phyloP scores from a whole-genome alignment of 768 basidiomycete genomes.

The Candolleomyces aberdarensis region DNA sequence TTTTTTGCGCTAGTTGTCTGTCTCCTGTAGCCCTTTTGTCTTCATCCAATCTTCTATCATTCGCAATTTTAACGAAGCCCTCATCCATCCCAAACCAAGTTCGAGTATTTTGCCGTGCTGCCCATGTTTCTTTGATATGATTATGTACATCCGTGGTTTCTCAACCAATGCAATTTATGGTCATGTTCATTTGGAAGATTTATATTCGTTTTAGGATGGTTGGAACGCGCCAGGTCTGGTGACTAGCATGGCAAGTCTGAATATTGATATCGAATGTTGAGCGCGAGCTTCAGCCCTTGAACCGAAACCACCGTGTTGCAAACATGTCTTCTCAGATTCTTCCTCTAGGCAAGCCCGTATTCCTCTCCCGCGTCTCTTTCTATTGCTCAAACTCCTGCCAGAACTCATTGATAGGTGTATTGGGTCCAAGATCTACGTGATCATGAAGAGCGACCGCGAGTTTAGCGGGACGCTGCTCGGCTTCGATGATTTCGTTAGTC shows the following conservation, averaged over 20 bases:
- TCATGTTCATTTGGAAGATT: too few species aligned
- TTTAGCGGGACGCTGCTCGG: conserved; percentile 93
- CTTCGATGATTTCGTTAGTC: conserved; percentile 99
- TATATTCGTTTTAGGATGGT: too few species aligned
- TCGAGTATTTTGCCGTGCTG: too few species aligned
- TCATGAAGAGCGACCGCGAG: conserved; percentile 97
- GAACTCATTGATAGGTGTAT: conserved; percentile 98
- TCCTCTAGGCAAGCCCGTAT: conserved; percentile 63
- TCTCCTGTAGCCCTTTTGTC: not conserved
- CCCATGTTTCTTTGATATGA: too few species aligned
- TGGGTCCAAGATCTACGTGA: conserved; percentile 95
- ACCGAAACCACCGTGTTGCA: not conserved
- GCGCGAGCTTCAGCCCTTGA: not conserved
- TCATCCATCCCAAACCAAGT: too few species aligned
- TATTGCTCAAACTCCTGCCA: conserved; percentile 25
- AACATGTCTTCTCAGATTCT: conserved; percentile 91
- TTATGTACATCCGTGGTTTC: too few species aligned
- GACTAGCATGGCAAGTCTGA: not conserved
- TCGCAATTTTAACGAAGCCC: too few species aligned
- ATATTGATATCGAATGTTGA: not conserved
- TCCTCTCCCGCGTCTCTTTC: not conserved
- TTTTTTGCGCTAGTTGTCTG: conserved; percentile 4
- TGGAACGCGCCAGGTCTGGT: not conserved
- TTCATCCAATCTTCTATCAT: too few species aligned
- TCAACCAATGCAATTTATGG: too few species aligned